Conservation (phyloP, 139 green algal genomes). For the Coelastrella sp. region DNA sequence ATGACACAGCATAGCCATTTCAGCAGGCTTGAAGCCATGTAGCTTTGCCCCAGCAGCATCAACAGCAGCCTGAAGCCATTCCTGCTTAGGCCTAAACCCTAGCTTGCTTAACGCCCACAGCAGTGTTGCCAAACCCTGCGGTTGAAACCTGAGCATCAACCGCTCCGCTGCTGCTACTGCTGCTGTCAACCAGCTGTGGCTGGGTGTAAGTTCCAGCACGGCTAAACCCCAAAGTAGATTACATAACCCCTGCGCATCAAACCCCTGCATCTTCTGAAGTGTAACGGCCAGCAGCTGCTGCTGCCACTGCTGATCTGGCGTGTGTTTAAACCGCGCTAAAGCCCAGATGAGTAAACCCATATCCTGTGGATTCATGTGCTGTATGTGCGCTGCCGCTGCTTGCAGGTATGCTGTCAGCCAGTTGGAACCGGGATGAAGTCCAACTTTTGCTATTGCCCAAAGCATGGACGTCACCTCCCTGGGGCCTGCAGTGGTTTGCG, state of each 20-base stretch:
- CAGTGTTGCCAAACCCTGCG: conserved; percentile 17
- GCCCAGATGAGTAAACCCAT: conserved; percentile 10
- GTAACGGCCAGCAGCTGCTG: conserved; percentile 3
- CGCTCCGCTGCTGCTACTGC: conserved; percentile 11
- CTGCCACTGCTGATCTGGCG: neutral
- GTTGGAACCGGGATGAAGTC: conserved; percentile 5
- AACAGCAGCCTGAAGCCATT: conserved; percentile 3
- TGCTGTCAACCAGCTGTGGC: neutral
- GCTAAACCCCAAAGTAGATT: conserved; percentile 30
- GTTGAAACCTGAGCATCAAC: conserved; percentile 2
- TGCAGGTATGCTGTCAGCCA: conserved; percentile 50
- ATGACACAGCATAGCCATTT: conserved; percentile 37
- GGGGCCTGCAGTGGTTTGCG: neutral
- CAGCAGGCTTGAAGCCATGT: conserved; percentile 18
- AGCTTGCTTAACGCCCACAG: conserved; percentile 7
- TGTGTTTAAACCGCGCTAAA: conserved; percentile 38
- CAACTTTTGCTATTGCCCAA: conserved; percentile 50
- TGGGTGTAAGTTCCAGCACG: neutral
- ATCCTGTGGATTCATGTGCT: conserved; percentile 12
- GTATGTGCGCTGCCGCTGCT: conserved; percentile 15
- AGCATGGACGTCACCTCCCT: conserved; percentile 45
- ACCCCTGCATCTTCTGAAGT: neutral
- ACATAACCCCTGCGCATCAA: conserved; percentile 14
- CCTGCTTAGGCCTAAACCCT: neutral
- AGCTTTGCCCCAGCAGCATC: conserved; percentile 13